Evolutionary conservation across 208 protist genomes (phyloP), one percentile per base, ranked within the genome.

Genomic region (Leptomonas pyrrhocoris): DNA sequence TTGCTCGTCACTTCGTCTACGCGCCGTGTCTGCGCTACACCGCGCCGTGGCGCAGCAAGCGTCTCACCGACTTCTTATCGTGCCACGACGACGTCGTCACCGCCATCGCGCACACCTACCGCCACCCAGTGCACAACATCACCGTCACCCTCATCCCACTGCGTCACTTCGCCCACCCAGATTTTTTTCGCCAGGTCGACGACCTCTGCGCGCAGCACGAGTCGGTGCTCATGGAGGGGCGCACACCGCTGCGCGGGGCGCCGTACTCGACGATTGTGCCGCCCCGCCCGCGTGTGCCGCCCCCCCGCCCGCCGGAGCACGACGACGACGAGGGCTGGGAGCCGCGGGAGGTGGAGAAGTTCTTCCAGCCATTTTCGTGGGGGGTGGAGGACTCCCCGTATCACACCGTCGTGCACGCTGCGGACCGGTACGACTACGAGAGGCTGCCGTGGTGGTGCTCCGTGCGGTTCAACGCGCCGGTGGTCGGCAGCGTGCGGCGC

Each of bases 291-390:
- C 38, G 45, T 11, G 11, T 67, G 13, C 19, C n/a, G 34, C 40
- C 69, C 40, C 65, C 82, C 4, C 78, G 85, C 9, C 89, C 86
- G 23, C 36, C 43, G 0, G 88, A 85, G 18, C 49, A 88, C 66
- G 86, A 95, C 38, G 90, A 95, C 64, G 79, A 86, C 49, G 90
- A 95, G 57, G 90, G 88, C 25, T 95, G 90, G 88, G 87, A 95
- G 77, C 90, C 88, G 51, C 77, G 84, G 18, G 87, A 90, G 64
- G 73, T 86, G 46, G 82, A 88, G 66, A 38, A 30, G 1, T 95
- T 92, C 74, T 93, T 87, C 66, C 90, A 95, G 74, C 90, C 90
- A 40, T 93, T 92, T 70, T 95, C 90, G 12, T 95, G 90, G 88
- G 90, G 90, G n/a, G 87, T 95, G 0, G 72, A 63, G n/a, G 76